These are phyloP conservation scores for Huiozyma naganishii DNA, from an alignment of 805 yeast species.

Conservation along the genomic window DNA sequence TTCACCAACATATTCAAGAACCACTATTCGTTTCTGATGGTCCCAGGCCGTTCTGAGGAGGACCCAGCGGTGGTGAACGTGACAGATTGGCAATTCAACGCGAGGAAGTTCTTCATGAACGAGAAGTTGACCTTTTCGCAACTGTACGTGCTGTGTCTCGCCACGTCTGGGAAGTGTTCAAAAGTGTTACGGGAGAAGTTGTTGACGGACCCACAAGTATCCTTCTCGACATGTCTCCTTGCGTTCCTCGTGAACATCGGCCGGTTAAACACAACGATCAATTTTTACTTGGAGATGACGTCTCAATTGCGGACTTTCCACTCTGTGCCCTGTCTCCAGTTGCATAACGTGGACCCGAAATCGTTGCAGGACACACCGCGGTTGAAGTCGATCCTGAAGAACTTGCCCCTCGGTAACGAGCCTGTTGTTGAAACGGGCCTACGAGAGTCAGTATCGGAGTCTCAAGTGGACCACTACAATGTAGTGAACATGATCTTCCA, in stretches of 20 bases:
- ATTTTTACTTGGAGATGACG: slow-evolving; percentile 91
- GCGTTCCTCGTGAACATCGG: slow-evolving; percentile 87
- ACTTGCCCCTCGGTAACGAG: slow-evolving; percentile 23
- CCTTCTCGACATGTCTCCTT: slow-evolving; percentile 65
- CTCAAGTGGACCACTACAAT: slow-evolving; percentile 46
- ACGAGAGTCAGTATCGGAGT: no score
- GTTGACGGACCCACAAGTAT: slow-evolving; percentile 47
- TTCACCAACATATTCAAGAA: slow-evolving; percentile 54
- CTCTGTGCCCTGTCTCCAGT: slow-evolving; percentile 80
- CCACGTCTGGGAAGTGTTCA: slow-evolving; percentile 75
- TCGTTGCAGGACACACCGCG: slow-evolving; percentile 93
- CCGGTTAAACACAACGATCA: slow-evolving; percentile 87
- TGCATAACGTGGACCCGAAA: slow-evolving; percentile 38
- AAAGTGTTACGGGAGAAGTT: slow-evolving; percentile 72
- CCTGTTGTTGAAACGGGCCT: slow-evolving; percentile 30
- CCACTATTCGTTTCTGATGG: slow-evolving; percentile 28
- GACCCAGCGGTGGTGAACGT: slow-evolving; percentile 17
- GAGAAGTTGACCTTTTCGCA: slow-evolving; percentile 68
- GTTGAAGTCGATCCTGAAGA: slow-evolving; percentile 73
- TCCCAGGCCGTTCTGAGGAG: slow-evolving; percentile 28
- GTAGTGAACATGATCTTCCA: slow-evolving; percentile 70
- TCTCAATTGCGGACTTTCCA: slow-evolving; percentile 88
- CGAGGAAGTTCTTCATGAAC: slow-evolving; percentile 28
- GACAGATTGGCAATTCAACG: slow-evolving; percentile 28
- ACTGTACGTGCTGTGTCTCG: slow-evolving; percentile 68